Percentiles rank a stretch among this genome's conserved stretches.
Evolutionary conservation across 768 basidiomycete species (phyloP).

Genomic region (Mycena galopus): DNA sequence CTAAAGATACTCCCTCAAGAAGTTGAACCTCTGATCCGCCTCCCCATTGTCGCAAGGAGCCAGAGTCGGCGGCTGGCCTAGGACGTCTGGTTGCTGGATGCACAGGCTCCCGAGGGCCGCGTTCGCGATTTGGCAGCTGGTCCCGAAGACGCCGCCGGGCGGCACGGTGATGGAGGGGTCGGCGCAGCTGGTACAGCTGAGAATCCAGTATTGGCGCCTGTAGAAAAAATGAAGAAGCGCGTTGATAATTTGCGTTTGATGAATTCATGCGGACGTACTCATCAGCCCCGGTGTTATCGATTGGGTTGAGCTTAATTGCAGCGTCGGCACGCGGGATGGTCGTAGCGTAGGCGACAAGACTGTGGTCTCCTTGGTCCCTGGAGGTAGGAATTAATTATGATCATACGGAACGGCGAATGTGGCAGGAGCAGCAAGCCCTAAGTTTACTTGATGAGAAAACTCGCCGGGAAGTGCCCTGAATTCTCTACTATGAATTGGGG

Average conservation of each 20-base stretch:
- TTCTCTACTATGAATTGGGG: conserved; percentile 27
- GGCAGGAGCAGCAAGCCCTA: no score
- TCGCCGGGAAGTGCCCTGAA: conserved; percentile 22
- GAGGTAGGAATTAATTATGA: background rate
- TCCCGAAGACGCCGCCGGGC: conserved; percentile 25
- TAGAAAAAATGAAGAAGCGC: no score
- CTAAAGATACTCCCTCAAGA: conserved; percentile 17
- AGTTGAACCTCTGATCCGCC: conserved; percentile 19
- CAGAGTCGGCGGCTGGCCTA: conserved; percentile 14
- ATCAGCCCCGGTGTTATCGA: conserved; percentile 15
- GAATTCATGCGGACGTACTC: no score
- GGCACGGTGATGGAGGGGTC: conserved; percentile 12
- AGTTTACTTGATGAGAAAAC: conserved; percentile 30
- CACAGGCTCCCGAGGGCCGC: conserved; percentile 14
- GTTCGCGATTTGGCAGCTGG: conserved; percentile 26
- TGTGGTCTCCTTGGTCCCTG: conserved; percentile 19
- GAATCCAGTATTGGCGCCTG: no score
- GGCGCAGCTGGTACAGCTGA: conserved; percentile 2
- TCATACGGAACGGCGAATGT: background rate
- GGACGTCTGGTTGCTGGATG: background rate
- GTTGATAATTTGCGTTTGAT: no score
- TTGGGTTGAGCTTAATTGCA: conserved; percentile 21
- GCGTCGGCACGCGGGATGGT: conserved; percentile 9
- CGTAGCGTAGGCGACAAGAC: conserved; percentile 19
- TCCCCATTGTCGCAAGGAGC: conserved; percentile 4